A percentile compares a stretch with the other conserved stretches of the same genome.
These are phyloP conservation scores for Starmera caribaea DNA, from an alignment of 805 yeast genomes.

Conservation along the genomic window DNA sequence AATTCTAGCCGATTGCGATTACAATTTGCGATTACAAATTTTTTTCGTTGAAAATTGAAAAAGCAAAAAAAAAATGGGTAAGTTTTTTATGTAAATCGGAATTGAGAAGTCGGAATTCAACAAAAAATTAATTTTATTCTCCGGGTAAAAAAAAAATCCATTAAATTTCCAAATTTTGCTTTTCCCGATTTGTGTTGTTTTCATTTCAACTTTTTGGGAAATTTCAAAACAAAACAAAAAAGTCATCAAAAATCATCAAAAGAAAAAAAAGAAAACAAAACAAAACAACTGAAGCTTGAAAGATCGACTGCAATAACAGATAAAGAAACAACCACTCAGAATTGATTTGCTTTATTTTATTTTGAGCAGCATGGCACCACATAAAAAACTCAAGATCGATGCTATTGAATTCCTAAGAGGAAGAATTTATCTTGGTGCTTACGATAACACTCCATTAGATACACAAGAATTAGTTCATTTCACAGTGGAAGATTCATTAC, in stretches of 20 bases:
- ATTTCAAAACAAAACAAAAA: not conserved
- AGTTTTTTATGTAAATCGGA: too few species aligned
- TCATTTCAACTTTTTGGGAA: not conserved
- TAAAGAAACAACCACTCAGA: not conserved
- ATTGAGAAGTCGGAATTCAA: too few species aligned
- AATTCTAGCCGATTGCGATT: too few species aligned
- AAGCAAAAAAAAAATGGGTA: too few species aligned
- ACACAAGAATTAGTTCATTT: constrained; percentile 71
- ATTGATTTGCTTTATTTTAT: not conserved
- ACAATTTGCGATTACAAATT: too few species aligned
- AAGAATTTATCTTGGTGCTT: constrained; percentile 86
- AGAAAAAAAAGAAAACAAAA: not conserved
- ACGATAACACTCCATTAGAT: constrained; percentile 69
- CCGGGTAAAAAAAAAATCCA: too few species aligned
- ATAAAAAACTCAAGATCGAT: not conserved
- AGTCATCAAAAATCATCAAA: not conserved
- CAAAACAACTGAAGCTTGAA: not conserved
- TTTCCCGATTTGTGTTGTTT: too few species aligned
- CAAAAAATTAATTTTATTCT: too few species aligned
- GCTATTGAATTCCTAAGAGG: constrained; percentile 1
- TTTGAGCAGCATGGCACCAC: not conserved
- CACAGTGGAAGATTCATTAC: constrained; percentile 86
- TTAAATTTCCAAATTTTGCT: too few species aligned
- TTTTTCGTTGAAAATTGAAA: too few species aligned
- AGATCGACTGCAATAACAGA: not conserved